These are phyloP conservation scores for Candida cerambycidarum DNA, from an alignment of 805 yeast genomes.

Conservation along the genomic window DNA sequence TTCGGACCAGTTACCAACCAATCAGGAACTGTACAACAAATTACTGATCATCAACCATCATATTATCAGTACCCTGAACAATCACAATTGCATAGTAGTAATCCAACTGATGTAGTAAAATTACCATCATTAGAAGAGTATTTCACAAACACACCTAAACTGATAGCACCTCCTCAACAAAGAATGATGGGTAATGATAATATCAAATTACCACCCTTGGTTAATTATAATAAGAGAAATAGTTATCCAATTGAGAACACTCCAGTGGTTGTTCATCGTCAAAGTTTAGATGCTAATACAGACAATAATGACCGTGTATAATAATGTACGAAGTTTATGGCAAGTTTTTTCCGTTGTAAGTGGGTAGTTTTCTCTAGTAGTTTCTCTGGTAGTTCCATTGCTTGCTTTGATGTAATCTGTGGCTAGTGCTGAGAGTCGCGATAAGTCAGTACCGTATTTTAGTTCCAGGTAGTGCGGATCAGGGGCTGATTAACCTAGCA, in stretches of 20 bases:
- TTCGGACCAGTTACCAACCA: slow-evolving; percentile 16
- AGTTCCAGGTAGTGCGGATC: too few relatives aligned
- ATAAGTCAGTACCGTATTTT: too few relatives aligned
- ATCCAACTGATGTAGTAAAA: slow-evolving; percentile 9
- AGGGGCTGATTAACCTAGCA: too few relatives aligned
- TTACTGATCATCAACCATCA: slow-evolving; percentile 14
- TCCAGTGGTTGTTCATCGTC: slow-evolving; percentile 1
- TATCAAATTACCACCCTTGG: slow-evolving; percentile 18
- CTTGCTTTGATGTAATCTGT: too few relatives aligned
- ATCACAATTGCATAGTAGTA: slow-evolving; percentile 17
- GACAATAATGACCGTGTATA: slow-evolving; percentile 5
- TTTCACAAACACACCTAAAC: slow-evolving; percentile 5
- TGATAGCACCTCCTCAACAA: neutral
- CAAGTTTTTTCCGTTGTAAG: too few relatives aligned
- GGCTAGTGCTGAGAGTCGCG: too few relatives aligned
- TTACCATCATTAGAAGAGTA: slow-evolving; percentile 18
- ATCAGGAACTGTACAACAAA: slow-evolving; percentile 5
- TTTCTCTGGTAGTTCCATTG: too few relatives aligned
- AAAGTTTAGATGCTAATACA: neutral
- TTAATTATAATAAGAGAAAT: slow-evolving; percentile 12
- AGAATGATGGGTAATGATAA: slow-evolving; percentile 1
- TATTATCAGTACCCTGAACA: slow-evolving; percentile 25
- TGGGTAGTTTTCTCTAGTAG: too few relatives aligned
- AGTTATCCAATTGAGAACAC: slow-evolving; percentile 9
- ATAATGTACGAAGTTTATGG: neutral